Evolutionary conservation across 2,329 filamentous ascomycete genomes (phyloP), one percentile per base, ranked within the genome.

Genomic region (Nemania abortiva): DNA sequence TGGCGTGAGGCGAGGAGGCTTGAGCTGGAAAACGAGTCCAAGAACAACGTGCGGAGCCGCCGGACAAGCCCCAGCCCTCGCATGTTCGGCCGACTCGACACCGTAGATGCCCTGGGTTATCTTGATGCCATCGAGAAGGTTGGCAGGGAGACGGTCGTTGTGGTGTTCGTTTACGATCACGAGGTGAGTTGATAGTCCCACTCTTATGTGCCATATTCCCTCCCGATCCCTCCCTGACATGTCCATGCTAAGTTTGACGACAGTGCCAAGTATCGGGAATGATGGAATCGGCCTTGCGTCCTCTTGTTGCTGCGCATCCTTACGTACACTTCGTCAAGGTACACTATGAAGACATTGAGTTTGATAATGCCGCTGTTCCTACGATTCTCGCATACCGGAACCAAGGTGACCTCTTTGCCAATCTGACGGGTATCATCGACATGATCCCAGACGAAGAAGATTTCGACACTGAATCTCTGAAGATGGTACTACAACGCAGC

Each of bases 71-170:
- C 94, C 0, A 94, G 91, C 75, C 88, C 92, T 72, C 86, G 92
- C 72, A 85, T 91, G 66, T 98, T 92, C 78, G 96, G 96, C 24
- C 88, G 87, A 13, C 84, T 98, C 71, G 91, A 95, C 70, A 87
- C 89, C 68, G 96, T 98, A 1, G 95, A 98, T 83, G 95, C 94
- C 7, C 85, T 92, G 72, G 96, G 95, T 20, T 99, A 97, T 77
- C 87, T 99, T n/a, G 95, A 98, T 80, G 95, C 95, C 64, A 94
- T 98, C 74, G 96, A 99, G 83, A 96, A 94, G 82, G 93, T 95
- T 4, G 86, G 90, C 47, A 82, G 90, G 56, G 92, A 95, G 55
- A 95, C 93, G 0, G 88, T 92, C 3, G 95, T 98, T 1, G 92
- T 98, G 2, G 96, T 99, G 31, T 97, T 95, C 82, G 94, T 99